Evolutionary conservation across 2,329 filamentous ascomycete genomes (phyloP).

Genomic region (Monilinia laxa): DNA sequence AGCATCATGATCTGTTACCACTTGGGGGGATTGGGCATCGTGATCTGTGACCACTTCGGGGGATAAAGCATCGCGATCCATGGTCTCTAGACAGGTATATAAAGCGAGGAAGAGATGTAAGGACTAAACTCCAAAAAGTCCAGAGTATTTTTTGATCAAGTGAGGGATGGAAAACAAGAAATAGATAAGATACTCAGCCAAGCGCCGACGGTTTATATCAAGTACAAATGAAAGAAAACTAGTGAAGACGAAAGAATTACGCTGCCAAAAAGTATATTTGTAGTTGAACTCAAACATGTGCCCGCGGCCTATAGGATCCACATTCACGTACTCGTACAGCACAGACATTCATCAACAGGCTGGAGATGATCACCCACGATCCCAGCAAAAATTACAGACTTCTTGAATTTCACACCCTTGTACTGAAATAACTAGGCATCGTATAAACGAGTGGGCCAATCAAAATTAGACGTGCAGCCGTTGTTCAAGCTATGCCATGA

Average conservation of each 20-base stretch:
- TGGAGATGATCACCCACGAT: constrained; percentile 9
- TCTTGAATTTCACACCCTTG: neutral
- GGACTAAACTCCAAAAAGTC: neutral
- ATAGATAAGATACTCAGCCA: neutral
- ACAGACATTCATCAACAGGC: constrained; percentile 3
- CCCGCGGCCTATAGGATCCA: neutral
- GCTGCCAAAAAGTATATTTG: constrained; percentile 2
- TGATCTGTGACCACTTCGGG: neutral
- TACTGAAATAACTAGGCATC: too few species aligned
- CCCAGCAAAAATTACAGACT: neutral
- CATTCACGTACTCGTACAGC: constrained; percentile 14
- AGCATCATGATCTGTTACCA: neutral
- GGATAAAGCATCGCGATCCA: constrained; percentile 1
- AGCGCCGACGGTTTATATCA: neutral
- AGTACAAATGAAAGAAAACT: neutral
- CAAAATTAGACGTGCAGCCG: too few species aligned
- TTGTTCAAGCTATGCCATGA: neutral
- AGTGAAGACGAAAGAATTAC: neutral
- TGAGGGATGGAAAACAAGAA: neutral
- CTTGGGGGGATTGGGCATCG: neutral
- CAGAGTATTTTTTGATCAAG: neutral
- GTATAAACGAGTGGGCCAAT: neutral
- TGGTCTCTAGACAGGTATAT: neutral
- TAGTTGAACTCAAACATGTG: neutral
- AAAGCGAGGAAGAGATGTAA: neutral